A percentile compares a stretch with the other conserved stretches of the same genome.
Conservation (phyloP, 495 filamentous ascomycete genomes). For the Aspergillus sparsus region DNA sequence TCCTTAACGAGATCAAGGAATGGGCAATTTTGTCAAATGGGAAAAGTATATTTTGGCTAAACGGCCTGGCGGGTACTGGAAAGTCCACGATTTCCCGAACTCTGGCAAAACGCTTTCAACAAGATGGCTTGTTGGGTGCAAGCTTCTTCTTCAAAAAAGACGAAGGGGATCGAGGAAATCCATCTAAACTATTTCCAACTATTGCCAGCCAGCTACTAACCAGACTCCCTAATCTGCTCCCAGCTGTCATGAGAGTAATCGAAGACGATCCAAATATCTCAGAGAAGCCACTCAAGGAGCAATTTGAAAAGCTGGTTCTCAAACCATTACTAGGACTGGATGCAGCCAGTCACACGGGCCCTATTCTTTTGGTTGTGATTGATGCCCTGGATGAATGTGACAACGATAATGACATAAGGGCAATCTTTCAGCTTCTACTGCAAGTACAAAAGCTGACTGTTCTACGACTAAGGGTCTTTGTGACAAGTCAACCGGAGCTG, state of each 20-base stretch:
- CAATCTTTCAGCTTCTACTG: conserved; percentile 41
- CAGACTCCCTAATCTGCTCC: conserved; percentile 27
- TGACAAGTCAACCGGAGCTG: conserved; percentile 49
- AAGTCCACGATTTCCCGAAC: conserved; percentile 6
- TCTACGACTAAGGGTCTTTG: conserved; percentile 28
- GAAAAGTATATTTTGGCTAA: conserved; percentile 6
- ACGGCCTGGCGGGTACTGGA: background rate
- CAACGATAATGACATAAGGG: conserved; percentile 36
- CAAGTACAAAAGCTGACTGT: conserved; percentile 5
- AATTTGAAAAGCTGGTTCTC: conserved; percentile 50
- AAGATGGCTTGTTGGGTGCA: background rate
- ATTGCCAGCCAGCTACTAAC: conserved; percentile 45
- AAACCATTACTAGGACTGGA: conserved; percentile 29
- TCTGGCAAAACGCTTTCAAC: background rate
- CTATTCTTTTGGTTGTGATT: conserved; percentile 38
- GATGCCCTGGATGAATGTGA: conserved; percentile 58
- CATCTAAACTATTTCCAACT: conserved; percentile 43
- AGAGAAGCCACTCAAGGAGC: conserved; percentile 37
- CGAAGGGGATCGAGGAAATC: conserved; percentile 40
- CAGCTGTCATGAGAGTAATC: conserved; percentile 38
- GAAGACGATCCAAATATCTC: conserved; percentile 32
- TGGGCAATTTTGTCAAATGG: background rate
- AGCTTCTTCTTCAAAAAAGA: conserved; percentile 26
- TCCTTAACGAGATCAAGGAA: background rate
- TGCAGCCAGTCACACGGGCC: background rate